Base-by-base conservation (phyloP, 2,329 filamentous ascomycete species). In the Tolypocladium guangdongense region DNA sequence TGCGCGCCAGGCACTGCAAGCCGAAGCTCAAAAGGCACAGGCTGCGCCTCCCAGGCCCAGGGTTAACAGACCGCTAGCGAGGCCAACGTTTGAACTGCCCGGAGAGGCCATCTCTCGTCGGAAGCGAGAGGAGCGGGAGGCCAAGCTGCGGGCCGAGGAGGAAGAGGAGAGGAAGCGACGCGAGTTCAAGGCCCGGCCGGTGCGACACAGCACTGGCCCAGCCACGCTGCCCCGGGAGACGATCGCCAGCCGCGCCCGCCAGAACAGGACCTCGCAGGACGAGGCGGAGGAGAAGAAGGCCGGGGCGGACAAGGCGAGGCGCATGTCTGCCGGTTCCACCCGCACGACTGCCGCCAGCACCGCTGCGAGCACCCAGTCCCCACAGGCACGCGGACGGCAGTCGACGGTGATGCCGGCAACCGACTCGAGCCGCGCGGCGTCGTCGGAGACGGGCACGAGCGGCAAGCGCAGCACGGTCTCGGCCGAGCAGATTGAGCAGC, bases 151-250 rank as follows among this genome's bases (percentile, higher is more conserved):
- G 56, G 74, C 73, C 4, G 74, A 83, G 60, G 80, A 82, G 59
- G 81, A 84, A 58, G 81, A 83, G 58, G 78, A 82, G 56, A 76
- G 72, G 27, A 80, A 74, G 64, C 75, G 76, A 53, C 78, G 82
- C 53, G 80, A 84, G 60, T 85, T 85, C 71, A 86, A 83, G 64
- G 82, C 82, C 7, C 75, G 75, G 37, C 82, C 82, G 20, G 63
- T 81, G 38, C 76, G 76, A 43, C 67, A 71, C 52, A 76, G 71
- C 52, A 63, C 72, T 20, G 67, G 66, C 10, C 67, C 71, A 2
- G 66, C 67, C 47, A 64, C 72, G 7, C 57, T 72, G 5, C 79
- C 80, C 39, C 78, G 81, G 30, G 80, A 81, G 48, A 84, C 80
- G 12, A 65, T 76, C 58, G 69, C 81, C 39, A 85, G 82, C 64